Evolutionary conservation across 257 asterid genomes (phyloP).

Genomic region (Paulownia fortunei): DNA sequence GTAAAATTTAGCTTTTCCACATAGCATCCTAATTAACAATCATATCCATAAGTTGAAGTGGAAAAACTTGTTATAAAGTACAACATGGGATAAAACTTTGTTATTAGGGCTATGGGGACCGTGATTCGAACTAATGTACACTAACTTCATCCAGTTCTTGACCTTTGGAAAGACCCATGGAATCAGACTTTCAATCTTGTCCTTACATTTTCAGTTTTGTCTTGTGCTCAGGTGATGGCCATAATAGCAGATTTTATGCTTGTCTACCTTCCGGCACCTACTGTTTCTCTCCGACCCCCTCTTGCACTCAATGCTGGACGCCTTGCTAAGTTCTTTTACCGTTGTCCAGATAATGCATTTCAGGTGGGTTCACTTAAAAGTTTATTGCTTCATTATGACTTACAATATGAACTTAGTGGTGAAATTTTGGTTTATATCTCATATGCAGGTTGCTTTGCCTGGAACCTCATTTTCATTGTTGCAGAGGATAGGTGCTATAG

Average conservation of each 20-base stretch:
- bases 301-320: conserved; percentile 75
- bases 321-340: conserved; percentile 75
- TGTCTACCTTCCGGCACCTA: conserved; percentile 96
- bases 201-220: conserved; percentile 28
- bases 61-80: not conserved
- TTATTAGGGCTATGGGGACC: not conserved
- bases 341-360: conserved; percentile 93
- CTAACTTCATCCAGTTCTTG: not conserved
- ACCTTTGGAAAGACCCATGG: not conserved
- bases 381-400: not conserved
- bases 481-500: conserved; percentile 88
- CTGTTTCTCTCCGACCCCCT: conserved; percentile 86
- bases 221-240: conserved; percentile 77
- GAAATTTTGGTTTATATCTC: conserved; percentile 23
- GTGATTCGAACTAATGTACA: not conserved
- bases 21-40: not conserved
- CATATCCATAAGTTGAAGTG: not conserved
- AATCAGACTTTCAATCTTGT: conserved; percentile 12
- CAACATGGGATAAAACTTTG: not conserved
- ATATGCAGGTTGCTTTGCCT: conserved; percentile 69
- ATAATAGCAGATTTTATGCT: conserved; percentile 97
- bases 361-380: conserved; percentile 55
- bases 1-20: not conserved
- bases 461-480: conserved; percentile 77
- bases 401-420: conserved; percentile 2